These are phyloP conservation scores for Clarkia xantiana DNA, from an alignment of 345 rosid species.

Conservation along the genomic window DNA sequence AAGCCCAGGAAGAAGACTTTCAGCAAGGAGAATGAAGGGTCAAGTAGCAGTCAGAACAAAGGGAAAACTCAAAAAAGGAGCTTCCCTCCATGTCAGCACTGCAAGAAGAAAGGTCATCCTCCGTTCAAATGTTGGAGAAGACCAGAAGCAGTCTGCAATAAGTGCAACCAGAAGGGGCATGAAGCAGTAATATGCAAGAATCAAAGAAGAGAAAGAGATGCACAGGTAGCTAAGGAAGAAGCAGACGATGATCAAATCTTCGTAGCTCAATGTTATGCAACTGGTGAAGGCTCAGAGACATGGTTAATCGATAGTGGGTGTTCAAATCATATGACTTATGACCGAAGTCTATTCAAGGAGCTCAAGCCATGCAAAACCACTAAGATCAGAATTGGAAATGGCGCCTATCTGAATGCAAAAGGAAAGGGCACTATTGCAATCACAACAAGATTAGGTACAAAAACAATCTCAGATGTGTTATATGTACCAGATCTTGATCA, in stretches of 20 bases:
- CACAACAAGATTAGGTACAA: too few species aligned
- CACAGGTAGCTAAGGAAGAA: too few species aligned
- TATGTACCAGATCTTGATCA: too few species aligned
- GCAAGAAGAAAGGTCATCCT: background rate
- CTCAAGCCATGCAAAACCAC: too few species aligned
- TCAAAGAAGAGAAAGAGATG: background rate
- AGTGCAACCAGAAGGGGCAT: background rate
- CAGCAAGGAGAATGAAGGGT: background rate
- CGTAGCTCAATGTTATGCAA: background rate
- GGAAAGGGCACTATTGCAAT: too few species aligned
- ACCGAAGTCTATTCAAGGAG: too few species aligned
- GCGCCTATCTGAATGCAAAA: too few species aligned
- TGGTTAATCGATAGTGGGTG: background rate
- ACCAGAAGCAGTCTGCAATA: background rate
- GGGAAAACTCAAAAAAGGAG: background rate
- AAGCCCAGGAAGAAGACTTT: too few species aligned
- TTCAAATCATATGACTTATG: too few species aligned
- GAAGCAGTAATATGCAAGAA: background rate
- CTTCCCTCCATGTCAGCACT: background rate
- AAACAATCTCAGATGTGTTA: too few species aligned
- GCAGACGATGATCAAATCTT: background rate
- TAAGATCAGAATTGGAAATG: too few species aligned
- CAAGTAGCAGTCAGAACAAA: background rate
- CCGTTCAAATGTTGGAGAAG: background rate
- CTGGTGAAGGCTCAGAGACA: background rate